Base-by-base conservation (phyloP, 495 filamentous ascomycete species). In the Penicillium paxilli region DNA sequence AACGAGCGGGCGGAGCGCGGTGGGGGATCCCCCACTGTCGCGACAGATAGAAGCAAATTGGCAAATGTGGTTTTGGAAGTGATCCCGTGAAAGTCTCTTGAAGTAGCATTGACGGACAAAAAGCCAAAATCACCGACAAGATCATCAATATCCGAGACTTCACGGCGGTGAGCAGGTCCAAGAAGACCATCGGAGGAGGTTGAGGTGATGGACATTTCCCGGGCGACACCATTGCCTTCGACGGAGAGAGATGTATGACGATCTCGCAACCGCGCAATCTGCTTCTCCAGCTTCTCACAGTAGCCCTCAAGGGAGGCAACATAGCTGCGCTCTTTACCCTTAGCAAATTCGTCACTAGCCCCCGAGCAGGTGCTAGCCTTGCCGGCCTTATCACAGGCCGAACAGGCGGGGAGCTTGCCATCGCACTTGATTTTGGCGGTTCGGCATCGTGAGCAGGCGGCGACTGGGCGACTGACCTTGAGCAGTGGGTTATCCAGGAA, bases 401-500 rank as follows among this genome's bases (percentile, higher is more conserved):
- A 91, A 65, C 93, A 98, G 17, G 91, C 89, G 12, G 93, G 93
- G 16, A 98, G 78, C 66, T 96, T 96, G 47, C 92, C 92, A 74
- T 98, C 93, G 58, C 93, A 98, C 81, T 87, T 96, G 68, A 96
- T 90, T 75, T 98, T 98, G 45, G 92, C 92, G 41, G 84, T 81
- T 45, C 93, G 87, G 76, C 93, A 98, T 80, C 90, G 85, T 47
- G 89, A 91, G 71, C 93, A 98, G 5, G 93, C 93, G 51, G 91
- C 91, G 30, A 96, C 92, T 5, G 93, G 92, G 45, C 93, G 83
- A 64, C 89, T 93, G 44, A 98, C 93, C 67, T 89, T 87, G 55
- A 98, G 79, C 50, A 93, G 71, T 20, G 93, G 92, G 52, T 85
- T 88, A 52, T 93, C 89, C 52, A 78, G 58, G 58, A 79, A 77